Evolutionary conservation across 139 green algal species (phyloP).

Genomic region (Micromonas pusilla): DNA sequence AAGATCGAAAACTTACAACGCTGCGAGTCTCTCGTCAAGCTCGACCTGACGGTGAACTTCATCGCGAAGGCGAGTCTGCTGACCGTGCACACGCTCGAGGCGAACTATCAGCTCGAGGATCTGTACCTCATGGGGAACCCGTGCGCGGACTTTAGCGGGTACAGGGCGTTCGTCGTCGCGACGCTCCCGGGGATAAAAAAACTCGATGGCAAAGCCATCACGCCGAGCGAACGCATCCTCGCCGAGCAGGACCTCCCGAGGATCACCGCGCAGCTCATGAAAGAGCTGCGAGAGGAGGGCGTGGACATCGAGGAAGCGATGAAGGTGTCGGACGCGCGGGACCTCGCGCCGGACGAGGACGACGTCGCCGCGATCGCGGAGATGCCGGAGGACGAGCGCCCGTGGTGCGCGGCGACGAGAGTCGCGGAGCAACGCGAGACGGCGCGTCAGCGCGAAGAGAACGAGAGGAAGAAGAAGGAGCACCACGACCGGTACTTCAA

Average conservation of each 20-base stretch:
- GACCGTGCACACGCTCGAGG: slow-evolving; percentile 44
- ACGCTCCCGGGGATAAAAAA: slow-evolving; percentile 57
- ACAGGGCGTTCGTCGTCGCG: slow-evolving; percentile 68
- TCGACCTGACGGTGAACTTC: slow-evolving; percentile 91
- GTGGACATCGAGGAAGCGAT: slow-evolving; percentile 41
- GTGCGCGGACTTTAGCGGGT: slow-evolving; percentile 53
- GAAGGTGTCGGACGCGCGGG: neutral
- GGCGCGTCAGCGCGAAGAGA: neutral
- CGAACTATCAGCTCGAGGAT: slow-evolving; percentile 39
- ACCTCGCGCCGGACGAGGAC: neutral
- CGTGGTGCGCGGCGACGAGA: slow-evolving; percentile 70
- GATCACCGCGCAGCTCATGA: slow-evolving; percentile 45
- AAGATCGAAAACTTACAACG: slow-evolving; percentile 76
- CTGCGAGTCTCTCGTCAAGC: slow-evolving; percentile 77
- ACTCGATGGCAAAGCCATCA: slow-evolving; percentile 66
- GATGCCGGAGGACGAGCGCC: slow-evolving; percentile 58
- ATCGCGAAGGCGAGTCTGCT: slow-evolving; percentile 51
- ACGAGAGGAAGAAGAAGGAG: slow-evolving; percentile 34
- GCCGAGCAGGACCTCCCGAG: slow-evolving; percentile 43
- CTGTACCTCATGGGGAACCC: slow-evolving; percentile 84
- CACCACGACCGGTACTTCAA: neutral
- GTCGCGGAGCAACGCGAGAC: slow-evolving; percentile 64
- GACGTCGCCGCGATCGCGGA: neutral
- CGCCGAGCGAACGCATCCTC: slow-evolving; percentile 61
- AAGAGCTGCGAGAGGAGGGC: slow-evolving; percentile 50